Evolutionary conservation across 441 rosid genomes (phyloP), one percentile per base, ranked within the genome.

Genomic region (Lepidium campestre): DNA sequence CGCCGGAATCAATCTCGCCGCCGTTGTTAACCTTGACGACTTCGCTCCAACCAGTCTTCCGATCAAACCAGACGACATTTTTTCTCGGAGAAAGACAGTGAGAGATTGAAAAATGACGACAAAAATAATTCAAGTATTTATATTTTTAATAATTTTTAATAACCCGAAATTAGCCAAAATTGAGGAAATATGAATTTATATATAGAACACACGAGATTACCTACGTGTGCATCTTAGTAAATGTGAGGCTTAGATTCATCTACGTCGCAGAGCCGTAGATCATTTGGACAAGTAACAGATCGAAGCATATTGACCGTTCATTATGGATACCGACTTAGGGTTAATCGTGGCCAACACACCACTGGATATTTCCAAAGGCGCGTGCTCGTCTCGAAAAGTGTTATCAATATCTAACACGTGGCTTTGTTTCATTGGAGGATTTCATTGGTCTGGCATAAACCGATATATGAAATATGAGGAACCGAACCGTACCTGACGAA

Each of bases 61-160:
- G 46, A 89, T 79, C 74, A 89, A 71, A 23, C 83, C 81, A 1
- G 78, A 74, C 62, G 91, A 88, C 98, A 93, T 39, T 57, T 93
- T 42, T 15, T 62, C 12, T 7, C 14, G 39, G 60, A 35, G 70
- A 65, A 63, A 58, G 23, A 10, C 10, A 9, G 1, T 15, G 67
- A 56, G 17, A 58, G 31, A 57, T 13, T 34, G 46, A 48, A 48
- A 41, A 57, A 29, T 45, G 48, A 7, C 54, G 31, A 14, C 34
- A 23, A 5, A 15, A 23, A 5, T 45, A 48, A 36, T 46, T 29
- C 8, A 10, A 25, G 2, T 57, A 18, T 49, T 35, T 71, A 14
- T 64, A 19, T 63, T 68, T 54, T n/a, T 23, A 25, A 29, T 8
- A 23, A 2, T 13, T 35, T 49, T 0, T 17, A 55, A 46, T 37